A percentile compares a stretch with the other conserved stretches of the same genome.
These are phyloP conservation scores for Bidens hawaiensis DNA, from an alignment of 140 eudicot genomes.

Conservation along the genomic window DNA sequence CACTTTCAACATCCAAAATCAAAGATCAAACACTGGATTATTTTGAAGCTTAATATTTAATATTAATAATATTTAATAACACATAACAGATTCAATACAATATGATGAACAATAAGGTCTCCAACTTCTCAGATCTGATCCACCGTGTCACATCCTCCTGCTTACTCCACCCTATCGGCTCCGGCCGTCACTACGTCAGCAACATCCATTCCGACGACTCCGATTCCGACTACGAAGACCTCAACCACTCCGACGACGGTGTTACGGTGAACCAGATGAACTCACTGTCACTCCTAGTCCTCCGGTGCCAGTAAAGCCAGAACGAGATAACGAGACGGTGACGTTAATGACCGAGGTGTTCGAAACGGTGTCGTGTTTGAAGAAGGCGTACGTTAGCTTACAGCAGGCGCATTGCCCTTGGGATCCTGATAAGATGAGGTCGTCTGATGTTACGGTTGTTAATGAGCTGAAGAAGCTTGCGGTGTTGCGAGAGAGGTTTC, in stretches of 20 bases:
- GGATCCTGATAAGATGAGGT: constrained; percentile 72
- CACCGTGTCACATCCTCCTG: constrained; percentile 89
- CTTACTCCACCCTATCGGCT: constrained; percentile 69
- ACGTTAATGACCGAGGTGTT: constrained; percentile 65
- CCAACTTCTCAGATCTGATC: constrained; percentile 90
- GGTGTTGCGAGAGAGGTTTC: constrained; percentile 59
- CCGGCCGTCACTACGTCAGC: constrained; percentile 39
- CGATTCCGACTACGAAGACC: constrained; percentile 16
- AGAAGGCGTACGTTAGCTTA: constrained; percentile 69
- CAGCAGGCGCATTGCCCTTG: constrained; percentile 85
- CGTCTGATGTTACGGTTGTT: constrained; percentile 70
- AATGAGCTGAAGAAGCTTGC: constrained; percentile 69
- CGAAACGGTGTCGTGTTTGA: constrained; percentile 69
- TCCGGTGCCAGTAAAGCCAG: constrained; percentile 18
- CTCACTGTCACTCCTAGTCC: too few relatives aligned
- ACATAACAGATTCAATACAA: too few relatives aligned
- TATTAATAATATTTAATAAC: too few relatives aligned
- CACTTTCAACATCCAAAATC: too few relatives aligned
- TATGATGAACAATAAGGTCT: constrained; percentile 62
- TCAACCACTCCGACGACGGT: constrained; percentile 12
- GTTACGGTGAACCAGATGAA: neutral
- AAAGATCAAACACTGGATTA: too few relatives aligned
- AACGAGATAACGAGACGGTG: constrained; percentile 38
- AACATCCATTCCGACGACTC: constrained; percentile 15
- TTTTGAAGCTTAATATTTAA: too few relatives aligned